phyloP scores from a whole-genome alignment of 78 protist genomes.

The Cyanophora paradoxa region DNA sequence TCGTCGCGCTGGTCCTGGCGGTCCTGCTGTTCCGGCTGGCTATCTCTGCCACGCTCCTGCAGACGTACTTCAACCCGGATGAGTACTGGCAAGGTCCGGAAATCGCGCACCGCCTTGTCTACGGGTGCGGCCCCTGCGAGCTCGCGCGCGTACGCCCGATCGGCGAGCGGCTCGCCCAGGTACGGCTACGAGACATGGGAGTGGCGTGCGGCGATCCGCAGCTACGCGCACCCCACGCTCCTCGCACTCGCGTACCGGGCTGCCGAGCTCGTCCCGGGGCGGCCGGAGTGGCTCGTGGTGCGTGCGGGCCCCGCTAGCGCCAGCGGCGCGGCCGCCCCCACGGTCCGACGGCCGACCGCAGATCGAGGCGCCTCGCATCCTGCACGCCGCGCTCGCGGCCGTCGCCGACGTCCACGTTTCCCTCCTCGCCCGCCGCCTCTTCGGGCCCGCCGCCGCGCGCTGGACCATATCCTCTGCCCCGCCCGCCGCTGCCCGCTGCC shows the following conservation, averaged over 20 bases:
- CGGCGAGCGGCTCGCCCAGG: background rate
- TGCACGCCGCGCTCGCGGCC: background rate
- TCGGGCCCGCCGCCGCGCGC: background rate
- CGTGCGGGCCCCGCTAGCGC: too few relatives aligned
- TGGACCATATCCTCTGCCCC: background rate
- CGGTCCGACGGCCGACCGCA: too few relatives aligned
- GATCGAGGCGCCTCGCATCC: background rate
- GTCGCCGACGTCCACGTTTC: background rate
- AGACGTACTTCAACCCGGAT: slow-evolving; percentile 30
- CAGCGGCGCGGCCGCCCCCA: too few relatives aligned
- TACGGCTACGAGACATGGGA: slow-evolving; percentile 75
- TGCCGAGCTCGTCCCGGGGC: too few relatives aligned
- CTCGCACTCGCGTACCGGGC: too few relatives aligned
- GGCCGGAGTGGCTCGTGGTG: too few relatives aligned
- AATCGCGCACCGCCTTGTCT: slow-evolving; percentile 34
- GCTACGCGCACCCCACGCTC: slow-evolving; percentile 51
- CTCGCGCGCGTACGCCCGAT: background rate
- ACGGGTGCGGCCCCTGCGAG: slow-evolving; percentile 4
- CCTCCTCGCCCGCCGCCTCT: background rate
- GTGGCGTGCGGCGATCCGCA: slow-evolving; percentile 58
- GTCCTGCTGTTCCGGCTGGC: too few relatives aligned
- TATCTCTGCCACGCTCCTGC: too few relatives aligned
- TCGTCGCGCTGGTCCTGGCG: too few relatives aligned
- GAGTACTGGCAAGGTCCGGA: slow-evolving; percentile 51
- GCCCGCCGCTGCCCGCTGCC: too few relatives aligned